These are phyloP conservation scores for Acephala macrosclerotiorum DNA, from an alignment of 2,329 filamentous ascomycete species.

Conservation along the genomic window DNA sequence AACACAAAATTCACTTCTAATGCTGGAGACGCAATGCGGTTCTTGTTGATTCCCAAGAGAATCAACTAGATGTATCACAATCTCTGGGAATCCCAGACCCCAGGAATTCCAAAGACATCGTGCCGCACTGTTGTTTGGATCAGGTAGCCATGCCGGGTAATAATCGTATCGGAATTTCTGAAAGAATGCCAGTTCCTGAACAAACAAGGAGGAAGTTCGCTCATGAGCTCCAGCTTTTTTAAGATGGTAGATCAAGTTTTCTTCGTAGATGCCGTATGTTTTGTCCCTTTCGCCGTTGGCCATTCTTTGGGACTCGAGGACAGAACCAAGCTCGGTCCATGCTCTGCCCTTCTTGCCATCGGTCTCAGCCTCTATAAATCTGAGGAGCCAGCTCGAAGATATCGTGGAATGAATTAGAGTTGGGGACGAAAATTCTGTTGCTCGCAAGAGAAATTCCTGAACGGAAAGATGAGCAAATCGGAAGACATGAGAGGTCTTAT, in stretches of 20 bases:
- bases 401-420: neutral
- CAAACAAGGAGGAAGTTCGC: neutral
- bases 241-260: neutral
- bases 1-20: neutral
- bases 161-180: neutral
- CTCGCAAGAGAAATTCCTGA: conserved; percentile 26
- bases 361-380: neutral
- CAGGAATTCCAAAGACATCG: neutral
- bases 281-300: no score
- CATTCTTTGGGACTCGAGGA: no score
- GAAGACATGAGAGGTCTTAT: conserved; percentile 23
- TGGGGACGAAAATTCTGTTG: conserved; percentile 8
- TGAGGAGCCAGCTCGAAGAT: neutral
- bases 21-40: neutral
- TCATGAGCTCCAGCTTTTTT: neutral
- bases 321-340: no score
- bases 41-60: neutral
- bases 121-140: neutral
- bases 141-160: neutral
- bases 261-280: no score
- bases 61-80: neutral
- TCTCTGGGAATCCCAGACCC: neutral
- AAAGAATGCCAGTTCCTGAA: neutral
- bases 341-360: no score
- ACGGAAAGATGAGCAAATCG: conserved; percentile 30